Percentiles rank a stretch among this genome's conserved stretches.
phyloP scores from a whole-genome alignment of 805 yeast genomes.

The Candida ascalaphidarum region DNA sequence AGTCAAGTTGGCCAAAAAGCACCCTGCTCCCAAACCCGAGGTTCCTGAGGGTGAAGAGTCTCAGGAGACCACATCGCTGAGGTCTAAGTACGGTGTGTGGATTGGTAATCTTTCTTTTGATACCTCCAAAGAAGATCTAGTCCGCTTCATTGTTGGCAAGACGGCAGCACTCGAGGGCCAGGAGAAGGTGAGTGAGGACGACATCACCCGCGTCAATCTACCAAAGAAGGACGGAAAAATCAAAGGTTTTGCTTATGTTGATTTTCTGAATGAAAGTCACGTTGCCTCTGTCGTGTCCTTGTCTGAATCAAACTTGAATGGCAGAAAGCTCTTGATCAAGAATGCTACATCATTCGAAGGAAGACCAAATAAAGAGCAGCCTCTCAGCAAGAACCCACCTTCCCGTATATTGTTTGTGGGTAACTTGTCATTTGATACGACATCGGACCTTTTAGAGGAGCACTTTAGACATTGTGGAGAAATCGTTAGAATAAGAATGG shows the following conservation, averaged over 20 bases:
- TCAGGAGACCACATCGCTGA: slow-evolving; percentile 20
- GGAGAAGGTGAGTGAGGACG: slow-evolving; percentile 40
- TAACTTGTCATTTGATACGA: slow-evolving; percentile 85
- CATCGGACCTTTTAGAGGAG: slow-evolving; percentile 64
- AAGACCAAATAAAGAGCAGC: slow-evolving; percentile 53
- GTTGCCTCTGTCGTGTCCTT: slow-evolving; percentile 55
- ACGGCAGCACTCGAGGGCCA: slow-evolving; percentile 22
- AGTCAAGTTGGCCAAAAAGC: slow-evolving; percentile 40
- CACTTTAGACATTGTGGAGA: slow-evolving; percentile 92
- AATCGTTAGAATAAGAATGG: slow-evolving; percentile 81
- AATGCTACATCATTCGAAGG: slow-evolving; percentile 78
- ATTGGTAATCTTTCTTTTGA: slow-evolving; percentile 87
- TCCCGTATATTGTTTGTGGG: slow-evolving; percentile 87
- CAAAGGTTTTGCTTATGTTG: slow-evolving; percentile 88
- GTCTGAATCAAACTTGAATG: slow-evolving; percentile 68
- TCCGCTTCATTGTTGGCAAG: slow-evolving; percentile 54
- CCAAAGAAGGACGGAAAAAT: slow-evolving; percentile 68
- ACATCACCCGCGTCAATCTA: slow-evolving; percentile 68
- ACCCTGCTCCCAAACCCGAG: slow-evolving; percentile 32
- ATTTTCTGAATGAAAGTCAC: slow-evolving; percentile 55
- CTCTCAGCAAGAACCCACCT: slow-evolving; percentile 71
- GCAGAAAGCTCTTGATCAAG: slow-evolving; percentile 81
- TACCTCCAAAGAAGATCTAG: slow-evolving; percentile 67
- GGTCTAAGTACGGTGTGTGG: slow-evolving; percentile 77
- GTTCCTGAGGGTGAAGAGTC: slow-evolving; percentile 20